These are phyloP conservation scores for Dactylellina parvicollis DNA, from an alignment of 2,329 filamentous ascomycete genomes.

Conservation along the genomic window DNA sequence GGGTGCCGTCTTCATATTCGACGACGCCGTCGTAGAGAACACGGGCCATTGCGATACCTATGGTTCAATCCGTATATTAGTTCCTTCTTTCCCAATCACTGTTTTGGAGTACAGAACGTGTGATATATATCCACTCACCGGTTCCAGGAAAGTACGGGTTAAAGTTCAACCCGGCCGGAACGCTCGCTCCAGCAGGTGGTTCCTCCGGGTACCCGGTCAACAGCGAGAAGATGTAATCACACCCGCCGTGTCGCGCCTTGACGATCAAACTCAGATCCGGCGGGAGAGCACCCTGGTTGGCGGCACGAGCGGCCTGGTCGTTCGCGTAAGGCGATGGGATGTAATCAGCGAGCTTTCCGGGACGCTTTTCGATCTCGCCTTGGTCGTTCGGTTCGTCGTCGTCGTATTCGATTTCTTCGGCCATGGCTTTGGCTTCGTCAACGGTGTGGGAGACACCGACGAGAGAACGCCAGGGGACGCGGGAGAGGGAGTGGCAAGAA, in stretches of 20 bases:
- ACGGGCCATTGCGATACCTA: constrained; percentile 93
- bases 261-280: constrained; percentile 97
- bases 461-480: constrained; percentile 90
- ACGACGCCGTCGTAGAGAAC: constrained; percentile 97
- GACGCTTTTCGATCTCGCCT: constrained; percentile 97
- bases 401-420: constrained; percentile 98
- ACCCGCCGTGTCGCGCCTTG: constrained; percentile 97
- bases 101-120: constrained; percentile 2
- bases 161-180: constrained; percentile 95
- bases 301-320: constrained; percentile 95
- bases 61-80: neutral
- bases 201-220: constrained; percentile 98
- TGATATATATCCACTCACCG: constrained; percentile 66
- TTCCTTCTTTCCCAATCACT: neutral
- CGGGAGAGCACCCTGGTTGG: constrained; percentile 97
- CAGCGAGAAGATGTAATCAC: constrained; percentile 97
- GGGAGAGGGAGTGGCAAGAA: constrained; percentile 93
- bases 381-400: constrained; percentile 95
- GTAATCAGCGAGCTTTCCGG: constrained; percentile 98
- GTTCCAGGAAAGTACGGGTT: constrained; percentile 99
- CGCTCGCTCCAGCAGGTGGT: constrained; percentile 84
- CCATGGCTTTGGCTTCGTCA: constrained; percentile 95
- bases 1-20: constrained; percentile 96
- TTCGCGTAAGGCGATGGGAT: constrained; percentile 96
- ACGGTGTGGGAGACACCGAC: constrained; percentile 94